A percentile compares a stretch with the other conserved stretches of the same genome.
Evolutionary conservation across 352 stramenopile species (phyloP).

Genomic region (Pilasporangium apinafurcum): DNA sequence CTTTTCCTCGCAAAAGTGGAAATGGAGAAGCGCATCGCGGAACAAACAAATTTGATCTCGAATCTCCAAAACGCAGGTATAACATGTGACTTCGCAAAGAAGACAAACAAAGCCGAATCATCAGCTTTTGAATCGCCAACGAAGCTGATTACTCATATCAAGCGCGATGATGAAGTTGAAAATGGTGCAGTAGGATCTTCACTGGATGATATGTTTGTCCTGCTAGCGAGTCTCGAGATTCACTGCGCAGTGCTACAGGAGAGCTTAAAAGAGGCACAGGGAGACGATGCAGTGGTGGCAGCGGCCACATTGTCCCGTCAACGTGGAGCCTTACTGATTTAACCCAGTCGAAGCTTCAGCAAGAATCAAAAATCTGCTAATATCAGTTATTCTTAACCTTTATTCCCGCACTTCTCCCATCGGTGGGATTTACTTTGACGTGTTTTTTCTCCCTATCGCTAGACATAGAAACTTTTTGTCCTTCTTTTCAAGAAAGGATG

Average conservation of each 20-base stretch:
- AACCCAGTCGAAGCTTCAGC: constrained; percentile 4
- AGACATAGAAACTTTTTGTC: too few relatives aligned
- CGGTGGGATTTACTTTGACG: constrained; percentile 10
- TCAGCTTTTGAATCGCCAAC: constrained; percentile 2
- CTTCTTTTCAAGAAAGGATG: too few relatives aligned
- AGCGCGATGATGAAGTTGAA: constrained; percentile 4
- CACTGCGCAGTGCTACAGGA: constrained; percentile 56
- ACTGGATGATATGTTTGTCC: constrained; percentile 49
- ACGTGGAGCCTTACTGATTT: constrained; percentile 14
- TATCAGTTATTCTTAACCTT: constrained; percentile 2
- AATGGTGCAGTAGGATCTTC: constrained; percentile 11
- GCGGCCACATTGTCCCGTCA: constrained; percentile 9
- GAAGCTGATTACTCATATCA: constrained; percentile 6
- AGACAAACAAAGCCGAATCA: neutral
- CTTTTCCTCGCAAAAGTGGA: constrained; percentile 54
- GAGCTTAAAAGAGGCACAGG: constrained; percentile 12
- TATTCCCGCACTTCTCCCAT: too few relatives aligned
- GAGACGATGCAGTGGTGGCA: constrained; percentile 1
- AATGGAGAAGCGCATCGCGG: constrained; percentile 23
- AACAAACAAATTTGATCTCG: constrained; percentile 1
- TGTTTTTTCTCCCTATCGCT: too few relatives aligned
- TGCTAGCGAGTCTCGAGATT: constrained; percentile 68
- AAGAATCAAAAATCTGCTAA: neutral
- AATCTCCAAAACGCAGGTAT: too few relatives aligned
- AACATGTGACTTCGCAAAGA: neutral